Evolutionary conservation across 73 alveolate species (phyloP), one percentile per base, ranked within the genome.

Genomic region (Paramecium octaurelia): DNA sequence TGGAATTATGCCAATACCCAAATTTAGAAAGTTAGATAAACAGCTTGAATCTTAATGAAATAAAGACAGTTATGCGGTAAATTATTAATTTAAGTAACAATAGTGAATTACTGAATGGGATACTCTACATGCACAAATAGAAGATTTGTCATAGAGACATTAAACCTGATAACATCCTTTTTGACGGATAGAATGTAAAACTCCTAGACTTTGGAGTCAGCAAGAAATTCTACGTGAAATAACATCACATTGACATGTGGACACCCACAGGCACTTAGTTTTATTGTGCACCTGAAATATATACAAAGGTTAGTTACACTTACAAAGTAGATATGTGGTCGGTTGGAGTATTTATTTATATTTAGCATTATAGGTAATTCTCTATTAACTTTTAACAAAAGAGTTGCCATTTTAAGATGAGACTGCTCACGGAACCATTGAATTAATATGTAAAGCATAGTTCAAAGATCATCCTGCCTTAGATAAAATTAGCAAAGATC

Each of bases 361-460:
- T 2, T 50, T 23, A 54, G 5, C 31, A 64, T 1, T 8, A 11
- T 14, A 64, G 84, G 84, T 68, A 23, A 86, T 86, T 6, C 69
- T 86, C 21, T 86, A 86, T 36, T 68, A 86, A 29, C 36, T 73
- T 59, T 69, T 90, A n/a, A 58, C 94, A 18, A 64, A 88, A 73
- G 71, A 93, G 40, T 92, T 93, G 24, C 96, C 96, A 6, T 93
- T 93, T 44, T 54, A 92, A 38, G 96, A 80, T 43, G 91, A 80
- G 24, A 80, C 91, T 43, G 91, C 57, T 27, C 57, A 80, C 44
- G 91, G 91, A 46, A 80, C 91, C 2, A 80, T 80, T 18, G 91
- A 80, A 31, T 43, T 24, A 48, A 80, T 80, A 4, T 44, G 91
- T 8, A 27, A 42, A 80, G 91, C 91, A n/a, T 43, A 80, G 21